phyloP scores from a whole-genome alignment of 495 filamentous ascomycete genomes.

The Aspergillus taichungensis region DNA sequence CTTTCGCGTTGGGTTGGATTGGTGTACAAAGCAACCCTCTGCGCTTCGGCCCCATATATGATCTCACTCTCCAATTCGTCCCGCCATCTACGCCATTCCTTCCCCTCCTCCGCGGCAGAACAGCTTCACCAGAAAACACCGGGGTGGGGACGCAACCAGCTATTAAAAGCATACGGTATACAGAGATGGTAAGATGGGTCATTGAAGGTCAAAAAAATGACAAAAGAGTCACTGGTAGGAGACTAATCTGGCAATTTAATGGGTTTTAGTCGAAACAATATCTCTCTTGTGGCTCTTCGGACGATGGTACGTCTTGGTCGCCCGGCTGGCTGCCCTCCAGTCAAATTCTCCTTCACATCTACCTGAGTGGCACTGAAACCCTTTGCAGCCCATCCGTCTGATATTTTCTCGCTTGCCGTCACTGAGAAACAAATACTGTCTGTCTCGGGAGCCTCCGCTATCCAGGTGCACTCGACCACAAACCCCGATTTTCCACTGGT shows the following conservation, averaged over 20 bases:
- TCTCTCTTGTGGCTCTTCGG: constrained; percentile 79
- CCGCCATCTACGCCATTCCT: not conserved
- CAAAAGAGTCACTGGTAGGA: not conserved
- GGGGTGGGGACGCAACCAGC: too few relatives aligned
- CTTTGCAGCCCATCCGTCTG: constrained; percentile 63
- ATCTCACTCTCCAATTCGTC: constrained; percentile 1
- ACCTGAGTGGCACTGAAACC: too few relatives aligned
- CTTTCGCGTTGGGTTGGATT: not conserved
- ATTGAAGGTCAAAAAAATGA: not conserved
- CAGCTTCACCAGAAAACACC: too few relatives aligned
- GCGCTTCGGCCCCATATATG: not conserved
- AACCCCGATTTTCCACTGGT: constrained; percentile 61
- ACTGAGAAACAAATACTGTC: constrained; percentile 70
- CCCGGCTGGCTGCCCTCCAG: too few relatives aligned
- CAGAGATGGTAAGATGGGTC: not conserved
- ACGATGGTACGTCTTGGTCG: constrained; percentile 53
- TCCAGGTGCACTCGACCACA: constrained; percentile 67
- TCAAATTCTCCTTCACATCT: too few relatives aligned
- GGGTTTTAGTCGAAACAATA: constrained; percentile 86
- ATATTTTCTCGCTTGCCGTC: constrained; percentile 85
- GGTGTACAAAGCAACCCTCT: not conserved
- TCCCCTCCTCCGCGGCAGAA: not conserved
- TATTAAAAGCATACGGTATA: too few relatives aligned
- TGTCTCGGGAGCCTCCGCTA: constrained; percentile 67
- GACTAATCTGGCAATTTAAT: constrained; percentile 6